Evolutionary conservation across 352 stramenopile genomes (phyloP).

Genomic region (Bremia lactucae): DNA sequence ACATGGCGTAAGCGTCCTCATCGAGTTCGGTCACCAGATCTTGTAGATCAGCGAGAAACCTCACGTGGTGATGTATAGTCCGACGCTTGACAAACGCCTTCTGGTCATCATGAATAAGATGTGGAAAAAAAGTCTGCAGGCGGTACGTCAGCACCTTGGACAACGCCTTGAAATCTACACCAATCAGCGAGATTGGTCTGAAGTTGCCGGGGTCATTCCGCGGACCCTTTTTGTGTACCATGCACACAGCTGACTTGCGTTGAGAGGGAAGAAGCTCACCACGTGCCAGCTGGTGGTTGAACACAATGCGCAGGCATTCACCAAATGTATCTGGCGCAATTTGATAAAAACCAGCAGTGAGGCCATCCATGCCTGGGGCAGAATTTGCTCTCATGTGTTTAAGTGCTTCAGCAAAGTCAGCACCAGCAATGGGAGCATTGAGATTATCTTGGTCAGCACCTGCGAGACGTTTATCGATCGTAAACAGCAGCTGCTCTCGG

Average conservation of each 20-base stretch:
- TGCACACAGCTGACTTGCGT: not conserved
- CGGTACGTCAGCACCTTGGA: not conserved
- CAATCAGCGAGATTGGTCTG: not conserved
- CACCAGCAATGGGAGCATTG: not conserved
- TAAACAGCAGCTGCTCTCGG: not conserved
- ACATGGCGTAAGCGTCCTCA: too few species aligned
- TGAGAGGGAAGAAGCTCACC: not conserved
- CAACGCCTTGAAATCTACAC: not conserved
- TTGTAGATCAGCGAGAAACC: too few species aligned
- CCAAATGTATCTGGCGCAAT: not conserved
- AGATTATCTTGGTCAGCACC: not conserved
- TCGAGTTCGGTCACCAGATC: too few species aligned
- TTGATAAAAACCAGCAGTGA: not conserved
- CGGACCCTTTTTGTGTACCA: not conserved
- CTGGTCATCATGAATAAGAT: not conserved
- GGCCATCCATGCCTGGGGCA: not conserved
- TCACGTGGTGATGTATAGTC: not conserved
- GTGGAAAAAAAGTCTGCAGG: not conserved
- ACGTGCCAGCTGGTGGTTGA: not conserved
- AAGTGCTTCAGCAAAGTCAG: not conserved
- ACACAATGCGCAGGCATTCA: not conserved
- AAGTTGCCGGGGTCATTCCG: not conserved
- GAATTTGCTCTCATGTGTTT: not conserved
- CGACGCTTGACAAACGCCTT: not conserved
- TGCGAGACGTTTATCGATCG: not conserved